Evolutionary conservation across 176 grass and related monocot genomes (phyloP).

Genomic region (Avena insularis): DNA sequence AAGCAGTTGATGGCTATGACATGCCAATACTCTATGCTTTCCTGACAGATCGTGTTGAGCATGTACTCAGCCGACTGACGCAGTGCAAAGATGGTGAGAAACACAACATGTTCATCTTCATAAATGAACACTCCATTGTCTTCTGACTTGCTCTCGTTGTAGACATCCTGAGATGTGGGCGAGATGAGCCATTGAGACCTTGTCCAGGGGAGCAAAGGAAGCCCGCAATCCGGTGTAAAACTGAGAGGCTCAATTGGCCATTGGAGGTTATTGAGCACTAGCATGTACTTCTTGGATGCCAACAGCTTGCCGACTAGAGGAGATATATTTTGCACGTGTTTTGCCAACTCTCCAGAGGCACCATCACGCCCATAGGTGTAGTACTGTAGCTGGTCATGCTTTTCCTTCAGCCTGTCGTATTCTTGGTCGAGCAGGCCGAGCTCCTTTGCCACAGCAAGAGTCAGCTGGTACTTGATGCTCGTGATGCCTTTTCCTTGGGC

Average conservation of each 20-base stretch:
- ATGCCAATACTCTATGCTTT: conserved; percentile 21
- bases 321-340: accelerated
- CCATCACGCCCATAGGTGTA: background rate
- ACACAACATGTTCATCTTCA: background rate
- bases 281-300: background rate
- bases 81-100: background rate
- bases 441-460: background rate
- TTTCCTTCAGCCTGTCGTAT: background rate
- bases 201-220: accelerated
- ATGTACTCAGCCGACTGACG: conserved; percentile 9
- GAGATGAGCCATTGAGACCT: accelerated
- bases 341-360: accelerated
- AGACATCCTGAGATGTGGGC: background rate
- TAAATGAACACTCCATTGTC: accelerated
- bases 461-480: background rate
- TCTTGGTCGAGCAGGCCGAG: background rate
- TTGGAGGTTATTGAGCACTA: background rate
- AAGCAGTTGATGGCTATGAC: background rate
- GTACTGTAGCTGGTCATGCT: background rate
- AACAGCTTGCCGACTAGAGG: background rate
- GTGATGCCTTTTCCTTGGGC: accelerated
- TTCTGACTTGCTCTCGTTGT: background rate
- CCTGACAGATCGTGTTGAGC: accelerated
- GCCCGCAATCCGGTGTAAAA: accelerated
- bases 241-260: accelerated